Evolutionary conservation across 1,284 basidiomycete genomes (phyloP), one percentile per base, ranked within the genome.

Genomic region (Chalciporus sp.): DNA sequence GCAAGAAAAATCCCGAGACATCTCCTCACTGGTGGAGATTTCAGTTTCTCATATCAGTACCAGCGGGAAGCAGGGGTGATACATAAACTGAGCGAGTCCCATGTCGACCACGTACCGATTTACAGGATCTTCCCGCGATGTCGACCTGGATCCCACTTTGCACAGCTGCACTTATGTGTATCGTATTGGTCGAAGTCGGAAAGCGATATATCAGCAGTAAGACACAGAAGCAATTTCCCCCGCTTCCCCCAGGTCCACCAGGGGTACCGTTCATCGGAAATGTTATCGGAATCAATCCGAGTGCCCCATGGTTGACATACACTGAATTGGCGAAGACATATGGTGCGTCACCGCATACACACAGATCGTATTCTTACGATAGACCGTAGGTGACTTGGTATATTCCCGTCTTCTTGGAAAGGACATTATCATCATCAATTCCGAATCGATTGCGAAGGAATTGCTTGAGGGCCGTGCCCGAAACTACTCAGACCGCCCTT

Each of bases 371-470:
- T 23, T 6, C 23, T 23, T 2, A 23, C 6, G 23, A 6, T 23
- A 23, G 23, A 23, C 23, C 23, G 23, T 6, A 66, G 74, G 74
- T 8, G 59, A 67, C 54, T 60, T 76, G 20, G 51, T 74, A 2
- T 65, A 73, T 48, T 53, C 64, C 4, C 61, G 60, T 27, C 42
- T 62, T 2, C 59, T 67, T 23, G 57, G 63, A 8, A 57, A 62
- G 44, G 68, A 79, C 41, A 66, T 75, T 5, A 59, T 81, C 42
- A 59, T 80, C 27, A 57, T 78, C 4, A 76, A 77, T 56, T 73
- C 74, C 0, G 49, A 70, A 9, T 62, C 71, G 35, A 62, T 70
- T 14, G 73, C 69, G 4, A 64, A 58, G 11, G 77, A 75, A 4
- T 63, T 81, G n/a, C 68, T 81, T 11, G 78, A 78, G 17, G 76